A percentile compares a stretch with the other conserved stretches of the same genome.
Evolutionary conservation across 352 stramenopile species (phyloP).

Genomic region (Aphanomyces stellatus): DNA sequence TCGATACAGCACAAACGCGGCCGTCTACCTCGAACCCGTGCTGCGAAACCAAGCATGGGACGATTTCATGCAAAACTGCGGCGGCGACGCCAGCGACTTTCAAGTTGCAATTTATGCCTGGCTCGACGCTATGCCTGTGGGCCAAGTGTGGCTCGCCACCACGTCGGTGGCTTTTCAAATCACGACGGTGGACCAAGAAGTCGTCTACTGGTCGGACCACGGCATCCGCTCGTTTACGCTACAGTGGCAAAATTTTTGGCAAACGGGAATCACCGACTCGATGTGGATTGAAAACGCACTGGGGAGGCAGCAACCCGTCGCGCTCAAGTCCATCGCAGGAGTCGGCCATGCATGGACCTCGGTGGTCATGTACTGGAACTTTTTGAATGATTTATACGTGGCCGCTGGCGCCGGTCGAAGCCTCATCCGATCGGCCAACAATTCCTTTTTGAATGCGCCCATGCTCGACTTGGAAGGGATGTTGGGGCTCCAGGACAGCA

Average conservation of each 20-base stretch:
- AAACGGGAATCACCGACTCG: background rate
- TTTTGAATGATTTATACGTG: background rate
- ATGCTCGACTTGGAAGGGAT: background rate
- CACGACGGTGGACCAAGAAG: background rate
- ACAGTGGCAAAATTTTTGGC: background rate
- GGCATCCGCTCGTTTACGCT: background rate
- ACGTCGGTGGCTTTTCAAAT: background rate
- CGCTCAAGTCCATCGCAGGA: background rate
- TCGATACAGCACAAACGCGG: background rate
- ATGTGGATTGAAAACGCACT: background rate
- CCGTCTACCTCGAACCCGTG: background rate
- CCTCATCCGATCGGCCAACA: background rate
- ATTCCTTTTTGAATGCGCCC: background rate
- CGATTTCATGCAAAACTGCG: background rate
- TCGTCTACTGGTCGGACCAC: background rate
- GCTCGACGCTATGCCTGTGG: background rate
- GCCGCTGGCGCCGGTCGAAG: background rate
- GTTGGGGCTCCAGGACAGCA: background rate
- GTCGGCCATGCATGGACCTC: background rate
- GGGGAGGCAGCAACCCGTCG: background rate
- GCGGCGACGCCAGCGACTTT: background rate
- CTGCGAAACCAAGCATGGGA: background rate
- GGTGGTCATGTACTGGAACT: background rate
- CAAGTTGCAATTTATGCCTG: background rate
- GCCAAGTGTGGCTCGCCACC: background rate